These are phyloP conservation scores for Kodamaea neixiangensis DNA, from an alignment of 805 yeast genomes.

Conservation along the genomic window DNA sequence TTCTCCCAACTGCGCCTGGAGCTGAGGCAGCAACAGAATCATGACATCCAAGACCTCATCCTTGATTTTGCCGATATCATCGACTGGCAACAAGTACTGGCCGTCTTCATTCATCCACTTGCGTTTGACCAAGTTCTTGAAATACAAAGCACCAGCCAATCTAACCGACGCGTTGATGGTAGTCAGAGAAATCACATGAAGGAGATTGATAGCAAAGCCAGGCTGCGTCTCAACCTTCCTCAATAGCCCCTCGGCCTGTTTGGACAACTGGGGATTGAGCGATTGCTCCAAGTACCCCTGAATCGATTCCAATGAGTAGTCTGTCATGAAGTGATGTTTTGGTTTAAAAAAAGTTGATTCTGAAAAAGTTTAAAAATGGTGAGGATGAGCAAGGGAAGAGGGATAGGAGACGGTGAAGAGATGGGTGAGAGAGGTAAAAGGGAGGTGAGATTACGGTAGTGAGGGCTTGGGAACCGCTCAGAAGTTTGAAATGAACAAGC, in stretches of 20 bases:
- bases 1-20: conserved; percentile 95
- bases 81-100: conserved; percentile 56
- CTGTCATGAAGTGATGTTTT: conserved; percentile 7
- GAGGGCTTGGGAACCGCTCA: too few relatives aligned
- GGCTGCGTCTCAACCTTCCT: conserved; percentile 60
- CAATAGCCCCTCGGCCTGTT: conserved; percentile 65
- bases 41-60: conserved; percentile 78
- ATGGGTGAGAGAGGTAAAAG: neutral
- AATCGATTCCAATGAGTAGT: conserved; percentile 31
- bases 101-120: conserved; percentile 94
- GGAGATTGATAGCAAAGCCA: conserved; percentile 74
- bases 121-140: conserved; percentile 82
- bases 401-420: neutral
- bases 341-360: neutral
- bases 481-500: too few relatives aligned
- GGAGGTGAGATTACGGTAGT: too few relatives aligned
- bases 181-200: conserved; percentile 74
- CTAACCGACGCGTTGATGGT: conserved; percentile 58
- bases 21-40: conserved; percentile 75
- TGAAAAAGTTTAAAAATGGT: neutral
- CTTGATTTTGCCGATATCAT: conserved; percentile 71
- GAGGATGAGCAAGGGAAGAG: neutral
- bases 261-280: conserved; percentile 62
- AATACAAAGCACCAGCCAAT: conserved; percentile 85
- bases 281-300: conserved; percentile 62